Evolutionary conservation across 1,139 yeast genomes (phyloP).

Genomic region (Magnusiomyces ingens): DNA sequence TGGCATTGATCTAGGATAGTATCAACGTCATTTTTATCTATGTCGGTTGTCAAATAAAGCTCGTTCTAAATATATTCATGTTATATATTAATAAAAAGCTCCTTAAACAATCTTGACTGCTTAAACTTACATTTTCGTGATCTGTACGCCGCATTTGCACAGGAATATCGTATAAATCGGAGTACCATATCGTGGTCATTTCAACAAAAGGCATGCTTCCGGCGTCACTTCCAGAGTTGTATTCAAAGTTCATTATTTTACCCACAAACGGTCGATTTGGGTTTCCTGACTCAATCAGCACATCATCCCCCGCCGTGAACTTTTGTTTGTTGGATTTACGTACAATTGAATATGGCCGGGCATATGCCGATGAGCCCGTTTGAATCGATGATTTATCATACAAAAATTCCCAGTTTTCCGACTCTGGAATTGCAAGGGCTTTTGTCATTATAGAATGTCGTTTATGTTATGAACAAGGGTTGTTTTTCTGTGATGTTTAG

Average conservation of each 20-base stretch:
- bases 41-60: slow-evolving; percentile 20
- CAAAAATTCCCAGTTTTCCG: no score
- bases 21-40: slow-evolving; percentile 19
- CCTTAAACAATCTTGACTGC: no score
- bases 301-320: slow-evolving; percentile 19
- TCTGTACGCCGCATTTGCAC: slow-evolving; percentile 4
- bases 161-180: slow-evolving; percentile 13
- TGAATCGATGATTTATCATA: no score
- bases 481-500: no score
- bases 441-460: no score
- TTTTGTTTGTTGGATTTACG: no score
- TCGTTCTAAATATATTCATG: slow-evolving; percentile 17
- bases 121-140: slow-evolving; percentile 3
- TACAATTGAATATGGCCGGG: no score
- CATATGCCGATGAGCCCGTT: no score
- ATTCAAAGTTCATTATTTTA: slow-evolving; percentile 19
- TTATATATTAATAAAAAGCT: no score
- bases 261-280: slow-evolving; percentile 20
- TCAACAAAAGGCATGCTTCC: slow-evolving; percentile 16
- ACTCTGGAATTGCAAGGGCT: no score
- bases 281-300: slow-evolving; percentile 17
- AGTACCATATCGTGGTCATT: slow-evolving; percentile 21
- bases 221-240: slow-evolving; percentile 7
- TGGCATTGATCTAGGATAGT: slow-evolving; percentile 18
- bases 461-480: no score